These are phyloP conservation scores for Taxillus chinensis DNA, from an alignment of 164 flowering plant species.

Conservation along the genomic window DNA sequence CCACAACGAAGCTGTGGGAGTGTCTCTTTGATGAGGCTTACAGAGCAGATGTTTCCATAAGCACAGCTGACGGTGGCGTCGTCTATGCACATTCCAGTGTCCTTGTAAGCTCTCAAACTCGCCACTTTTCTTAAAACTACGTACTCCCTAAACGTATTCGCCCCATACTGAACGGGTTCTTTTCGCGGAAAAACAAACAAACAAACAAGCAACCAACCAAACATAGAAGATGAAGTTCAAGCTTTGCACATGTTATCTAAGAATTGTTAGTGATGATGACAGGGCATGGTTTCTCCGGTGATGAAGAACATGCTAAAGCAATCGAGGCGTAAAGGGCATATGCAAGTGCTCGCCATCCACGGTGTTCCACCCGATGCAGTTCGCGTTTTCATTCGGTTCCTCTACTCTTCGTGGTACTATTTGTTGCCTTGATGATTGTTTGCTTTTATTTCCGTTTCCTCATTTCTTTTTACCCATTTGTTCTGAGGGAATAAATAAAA, in stretches of 20 bases:
- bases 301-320: conserved; percentile 54
- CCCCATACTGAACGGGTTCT: neutral
- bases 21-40: conserved; percentile 66
- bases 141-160: neutral
- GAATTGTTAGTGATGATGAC: neutral
- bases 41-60: conserved; percentile 58
- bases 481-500: neutral
- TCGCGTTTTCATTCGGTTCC: conserved; percentile 58
- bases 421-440: neutral
- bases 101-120: conserved; percentile 41
- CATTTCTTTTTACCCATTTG: neutral
- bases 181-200: neutral
- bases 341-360: conserved; percentile 36
- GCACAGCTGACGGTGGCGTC: conserved; percentile 38
- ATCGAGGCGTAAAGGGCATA: conserved; percentile 26
- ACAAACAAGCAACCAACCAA: too few species aligned
- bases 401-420: conserved; percentile 74
- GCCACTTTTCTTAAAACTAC: neutral
- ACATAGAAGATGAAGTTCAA: too few species aligned
- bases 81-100: conserved; percentile 63
- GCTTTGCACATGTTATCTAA: neutral
- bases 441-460: neutral
- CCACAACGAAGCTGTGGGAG: conserved; percentile 46
- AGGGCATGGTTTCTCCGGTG: conserved; percentile 85
- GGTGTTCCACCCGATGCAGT: conserved; percentile 83